A percentile compares a stretch with the other conserved stretches of the same genome.
These are phyloP conservation scores for Harringtonia aguacate DNA, from an alignment of 2,329 filamentous ascomycete species.

Conservation along the genomic window DNA sequence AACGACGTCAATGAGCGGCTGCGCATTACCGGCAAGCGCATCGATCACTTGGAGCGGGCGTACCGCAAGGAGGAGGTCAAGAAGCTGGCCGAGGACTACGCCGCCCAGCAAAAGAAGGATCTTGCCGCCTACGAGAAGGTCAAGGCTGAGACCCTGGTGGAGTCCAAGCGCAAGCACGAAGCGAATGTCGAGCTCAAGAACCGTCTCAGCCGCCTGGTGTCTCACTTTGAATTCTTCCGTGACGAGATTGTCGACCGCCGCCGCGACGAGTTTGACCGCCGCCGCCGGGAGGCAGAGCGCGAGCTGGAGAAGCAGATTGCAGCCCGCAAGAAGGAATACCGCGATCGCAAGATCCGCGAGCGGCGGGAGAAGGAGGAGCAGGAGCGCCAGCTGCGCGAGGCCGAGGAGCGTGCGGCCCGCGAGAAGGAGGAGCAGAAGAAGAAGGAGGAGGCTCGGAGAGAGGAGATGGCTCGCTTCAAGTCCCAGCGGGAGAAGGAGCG, in stretches of 20 bases:
- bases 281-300: slow-evolving; percentile 79
- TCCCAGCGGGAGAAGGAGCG: slow-evolving; percentile 56
- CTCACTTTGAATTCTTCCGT: slow-evolving; percentile 76
- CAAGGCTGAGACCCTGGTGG: slow-evolving; percentile 67
- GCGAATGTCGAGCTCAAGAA: slow-evolving; percentile 90
- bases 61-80: slow-evolving; percentile 93
- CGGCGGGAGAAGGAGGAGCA: slow-evolving; percentile 75
- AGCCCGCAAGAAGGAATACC: slow-evolving; percentile 76
- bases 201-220: slow-evolving; percentile 74
- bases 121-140: slow-evolving; percentile 67
- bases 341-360: slow-evolving; percentile 73
- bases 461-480: slow-evolving; percentile 55
- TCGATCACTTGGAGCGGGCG: slow-evolving; percentile 93
- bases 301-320: slow-evolving; percentile 90
- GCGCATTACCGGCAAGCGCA: slow-evolving; percentile 84
- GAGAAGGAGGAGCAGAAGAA: slow-evolving; percentile 81
- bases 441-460: slow-evolving; percentile 70
- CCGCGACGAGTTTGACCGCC: slow-evolving; percentile 91
- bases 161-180: slow-evolving; percentile 80
- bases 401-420: slow-evolving; percentile 67
- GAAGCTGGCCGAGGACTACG: slow-evolving; percentile 80
- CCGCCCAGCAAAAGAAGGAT: slow-evolving; percentile 69
- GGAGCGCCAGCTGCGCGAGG: slow-evolving; percentile 67
- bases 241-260: slow-evolving; percentile 74
- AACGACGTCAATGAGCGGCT: slow-evolving; percentile 88